These are phyloP conservation scores for Fusarium kyushuense DNA, from an alignment of 2,329 filamentous ascomycete species.

Conservation along the genomic window DNA sequence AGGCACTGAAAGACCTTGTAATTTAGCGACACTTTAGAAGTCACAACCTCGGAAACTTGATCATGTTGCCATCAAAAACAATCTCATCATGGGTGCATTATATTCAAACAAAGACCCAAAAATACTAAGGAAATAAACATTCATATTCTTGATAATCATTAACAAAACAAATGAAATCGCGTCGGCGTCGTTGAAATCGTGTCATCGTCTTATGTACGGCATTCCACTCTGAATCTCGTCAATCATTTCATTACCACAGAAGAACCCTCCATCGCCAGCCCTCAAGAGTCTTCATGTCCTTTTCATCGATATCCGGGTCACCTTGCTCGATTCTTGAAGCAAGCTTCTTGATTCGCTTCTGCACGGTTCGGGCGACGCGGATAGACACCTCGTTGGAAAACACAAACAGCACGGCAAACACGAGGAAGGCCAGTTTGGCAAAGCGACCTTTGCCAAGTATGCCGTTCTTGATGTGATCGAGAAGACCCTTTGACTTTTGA, in stretches of 20 bases:
- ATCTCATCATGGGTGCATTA: background rate
- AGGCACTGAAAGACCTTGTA: background rate
- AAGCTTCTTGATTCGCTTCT: constrained; percentile 63
- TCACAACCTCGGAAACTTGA: background rate
- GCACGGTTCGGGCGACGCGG: constrained; percentile 65
- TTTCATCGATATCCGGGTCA: constrained; percentile 59
- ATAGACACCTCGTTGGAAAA: constrained; percentile 70
- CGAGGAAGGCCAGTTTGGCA: constrained; percentile 65
- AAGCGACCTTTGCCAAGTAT: constrained; percentile 59
- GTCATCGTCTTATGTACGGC: constrained; percentile 47
- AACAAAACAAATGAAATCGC: constrained; percentile 38
- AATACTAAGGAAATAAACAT: constrained; percentile 8
- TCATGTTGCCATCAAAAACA: background rate
- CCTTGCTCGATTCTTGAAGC: constrained; percentile 61
- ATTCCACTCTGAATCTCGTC: constrained; percentile 15
- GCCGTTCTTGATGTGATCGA: constrained; percentile 62
- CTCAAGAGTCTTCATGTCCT: constrained; percentile 62
- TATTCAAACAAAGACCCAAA: background rate
- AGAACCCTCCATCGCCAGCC: constrained; percentile 70
- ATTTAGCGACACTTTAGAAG: constrained; percentile 12
- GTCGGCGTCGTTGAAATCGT: constrained; percentile 50
- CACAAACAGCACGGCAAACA: constrained; percentile 68
- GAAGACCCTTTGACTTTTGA: constrained; percentile 61
- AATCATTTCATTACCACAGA: constrained; percentile 54
- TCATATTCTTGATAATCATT: constrained; percentile 5